Conservation (phyloP, 306 rosid species). For the Castanospermum australe region DNA sequence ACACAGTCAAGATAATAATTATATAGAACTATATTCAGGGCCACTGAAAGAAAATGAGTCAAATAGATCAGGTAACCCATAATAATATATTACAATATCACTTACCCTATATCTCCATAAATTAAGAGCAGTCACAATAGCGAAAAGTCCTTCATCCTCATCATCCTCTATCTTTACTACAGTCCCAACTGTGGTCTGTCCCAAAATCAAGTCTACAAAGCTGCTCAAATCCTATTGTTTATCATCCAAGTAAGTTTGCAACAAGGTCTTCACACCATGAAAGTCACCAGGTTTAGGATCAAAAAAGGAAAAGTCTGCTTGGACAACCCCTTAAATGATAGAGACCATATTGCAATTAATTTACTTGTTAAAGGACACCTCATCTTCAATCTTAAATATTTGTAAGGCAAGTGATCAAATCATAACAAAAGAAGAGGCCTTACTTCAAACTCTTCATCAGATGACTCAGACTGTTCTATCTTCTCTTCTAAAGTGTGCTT, state of each 20-base stretch:
- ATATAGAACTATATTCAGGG: neutral
- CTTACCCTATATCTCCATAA: constrained; percentile 70
- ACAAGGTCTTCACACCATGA: constrained; percentile 85
- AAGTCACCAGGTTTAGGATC: constrained; percentile 81
- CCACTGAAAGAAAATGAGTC: neutral
- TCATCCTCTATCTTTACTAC: constrained; percentile 78
- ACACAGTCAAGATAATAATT: neutral
- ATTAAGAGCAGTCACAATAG: constrained; percentile 71
- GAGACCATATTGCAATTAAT: constrained; percentile 14
- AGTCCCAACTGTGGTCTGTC: constrained; percentile 71
- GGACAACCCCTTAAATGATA: constrained; percentile 59
- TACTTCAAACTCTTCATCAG: constrained; percentile 69
- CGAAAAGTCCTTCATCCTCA: constrained; percentile 76
- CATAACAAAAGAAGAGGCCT: neutral
- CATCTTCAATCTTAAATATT: neutral
- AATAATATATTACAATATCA: neutral
- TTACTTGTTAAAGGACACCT: neutral
- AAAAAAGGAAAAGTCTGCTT: constrained; percentile 83
- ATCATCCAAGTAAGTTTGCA: constrained; percentile 69
- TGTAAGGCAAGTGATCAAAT: neutral
- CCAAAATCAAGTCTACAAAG: constrained; percentile 69
- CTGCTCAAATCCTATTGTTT: constrained; percentile 77
- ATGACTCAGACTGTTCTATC: constrained; percentile 43
- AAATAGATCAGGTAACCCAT: neutral
- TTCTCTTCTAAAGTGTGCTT: constrained; percentile 27